phyloP scores from a whole-genome alignment of 2,329 filamentous ascomycete genomes.

The Monosporascus sp. region DNA sequence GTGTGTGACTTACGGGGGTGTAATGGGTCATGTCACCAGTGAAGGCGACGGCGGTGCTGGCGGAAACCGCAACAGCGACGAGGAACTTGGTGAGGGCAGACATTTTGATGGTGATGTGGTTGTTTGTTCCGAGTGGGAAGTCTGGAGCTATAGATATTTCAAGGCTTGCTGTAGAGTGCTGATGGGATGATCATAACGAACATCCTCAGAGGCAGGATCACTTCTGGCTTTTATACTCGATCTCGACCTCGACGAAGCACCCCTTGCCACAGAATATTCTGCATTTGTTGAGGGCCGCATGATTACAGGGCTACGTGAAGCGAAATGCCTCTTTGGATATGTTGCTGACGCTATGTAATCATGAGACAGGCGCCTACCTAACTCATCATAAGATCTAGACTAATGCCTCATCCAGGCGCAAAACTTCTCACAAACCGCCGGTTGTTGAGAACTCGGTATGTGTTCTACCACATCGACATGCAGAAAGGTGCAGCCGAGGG shows the following conservation, averaged over 20 bases:
- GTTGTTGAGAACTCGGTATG: too few species aligned
- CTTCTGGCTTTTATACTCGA: background rate
- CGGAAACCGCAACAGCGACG: background rate
- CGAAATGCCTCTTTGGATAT: too few species aligned
- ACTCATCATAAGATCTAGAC: too few species aligned
- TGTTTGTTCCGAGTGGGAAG: background rate
- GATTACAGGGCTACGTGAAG: too few species aligned
- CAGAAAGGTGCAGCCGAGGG: too few species aligned
- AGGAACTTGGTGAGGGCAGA: background rate
- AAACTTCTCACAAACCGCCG: too few species aligned
- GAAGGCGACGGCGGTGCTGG: slow-evolving; percentile 6
- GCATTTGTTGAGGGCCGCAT: too few species aligned
- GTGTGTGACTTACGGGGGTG: slow-evolving; percentile 1
- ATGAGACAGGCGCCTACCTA: too few species aligned
- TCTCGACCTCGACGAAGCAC: background rate
- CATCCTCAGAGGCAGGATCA: background rate
- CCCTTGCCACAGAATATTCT: too few species aligned
- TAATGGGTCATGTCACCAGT: slow-evolving; percentile 21
- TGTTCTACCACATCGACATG: too few species aligned
- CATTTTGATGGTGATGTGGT: background rate
- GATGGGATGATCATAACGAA: background rate
- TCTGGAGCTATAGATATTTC: background rate
- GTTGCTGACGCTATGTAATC: too few species aligned
- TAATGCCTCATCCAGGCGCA: too few species aligned
- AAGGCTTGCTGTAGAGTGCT: background rate